A percentile compares a stretch with the other conserved stretches of the same genome.
These are phyloP conservation scores for Blepharisma stoltei DNA, from an alignment of 73 alveolate genomes.

Conservation along the genomic window DNA sequence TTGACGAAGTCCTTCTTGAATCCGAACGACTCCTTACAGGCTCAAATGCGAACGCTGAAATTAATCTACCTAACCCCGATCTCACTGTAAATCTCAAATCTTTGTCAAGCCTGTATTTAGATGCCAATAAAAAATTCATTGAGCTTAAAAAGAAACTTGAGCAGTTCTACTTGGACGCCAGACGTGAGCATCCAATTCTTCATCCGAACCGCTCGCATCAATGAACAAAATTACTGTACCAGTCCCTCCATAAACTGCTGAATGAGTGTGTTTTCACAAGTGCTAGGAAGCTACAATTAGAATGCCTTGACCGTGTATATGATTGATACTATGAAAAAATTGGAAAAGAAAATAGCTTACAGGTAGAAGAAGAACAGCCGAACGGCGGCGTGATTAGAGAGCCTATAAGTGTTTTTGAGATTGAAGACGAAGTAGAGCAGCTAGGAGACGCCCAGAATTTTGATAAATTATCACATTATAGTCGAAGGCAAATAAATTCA, in stretches of 20 bases:
- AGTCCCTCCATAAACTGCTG: conserved; percentile 13
- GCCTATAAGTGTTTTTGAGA: too few relatives aligned
- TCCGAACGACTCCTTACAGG: conserved; percentile 3
- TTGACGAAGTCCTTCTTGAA: conserved; percentile 11
- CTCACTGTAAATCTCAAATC: conserved; percentile 2
- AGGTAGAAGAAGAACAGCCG: neutral
- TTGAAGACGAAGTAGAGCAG: too few relatives aligned
- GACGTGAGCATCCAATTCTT: neutral
- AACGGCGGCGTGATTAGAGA: neutral
- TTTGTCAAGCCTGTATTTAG: neutral
- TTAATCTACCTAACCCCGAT: neutral
- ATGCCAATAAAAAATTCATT: conserved; percentile 6
- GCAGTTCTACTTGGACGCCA: conserved; percentile 12
- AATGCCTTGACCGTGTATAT: neutral
- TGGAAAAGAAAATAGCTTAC: neutral
- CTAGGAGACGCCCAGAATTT: too few relatives aligned
- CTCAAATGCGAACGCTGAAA: neutral
- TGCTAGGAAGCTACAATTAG: neutral
- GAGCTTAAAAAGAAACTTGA: conserved; percentile 21
- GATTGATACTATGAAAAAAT: conserved; percentile 13
- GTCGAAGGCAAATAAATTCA: neutral
- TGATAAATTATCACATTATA: neutral
- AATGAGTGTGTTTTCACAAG: conserved; percentile 13
- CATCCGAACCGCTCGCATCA: conserved; percentile 14
- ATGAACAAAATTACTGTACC: conserved; percentile 14